These are phyloP conservation scores for Mycena polygramma DNA, from an alignment of 768 basidiomycete species.

Conservation along the genomic window DNA sequence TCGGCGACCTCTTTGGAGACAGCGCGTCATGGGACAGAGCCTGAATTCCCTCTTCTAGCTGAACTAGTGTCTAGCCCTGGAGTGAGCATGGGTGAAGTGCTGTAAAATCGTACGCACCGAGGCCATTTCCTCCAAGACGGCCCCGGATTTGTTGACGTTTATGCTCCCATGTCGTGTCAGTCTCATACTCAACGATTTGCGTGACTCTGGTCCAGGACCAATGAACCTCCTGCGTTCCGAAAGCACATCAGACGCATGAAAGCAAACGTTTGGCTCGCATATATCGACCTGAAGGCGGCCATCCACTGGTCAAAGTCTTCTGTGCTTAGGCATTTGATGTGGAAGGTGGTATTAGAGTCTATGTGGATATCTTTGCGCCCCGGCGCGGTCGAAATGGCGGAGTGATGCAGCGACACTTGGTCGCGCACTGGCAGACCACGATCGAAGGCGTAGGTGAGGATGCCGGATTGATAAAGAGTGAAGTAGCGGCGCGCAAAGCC, in stretches of 20 bases:
- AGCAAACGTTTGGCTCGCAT: slow-evolving; percentile 11
- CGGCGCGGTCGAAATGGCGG: slow-evolving; percentile 82
- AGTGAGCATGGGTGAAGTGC: slow-evolving; percentile 18
- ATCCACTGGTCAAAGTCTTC: slow-evolving; percentile 85
- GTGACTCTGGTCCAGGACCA: slow-evolving; percentile 57
- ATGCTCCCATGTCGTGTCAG: slow-evolving; percentile 59
- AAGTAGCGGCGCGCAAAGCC: slow-evolving; percentile 90
- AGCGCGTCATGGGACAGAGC: slow-evolving; percentile 49
- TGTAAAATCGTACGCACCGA: slow-evolving; percentile 55
- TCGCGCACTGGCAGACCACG: slow-evolving; percentile 81
- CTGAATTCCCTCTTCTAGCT: slow-evolving; percentile 68
- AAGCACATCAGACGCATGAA: slow-evolving; percentile 20
- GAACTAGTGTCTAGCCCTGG: slow-evolving; percentile 63
- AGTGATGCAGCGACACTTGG: slow-evolving; percentile 72
- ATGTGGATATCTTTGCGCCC: slow-evolving; percentile 86
- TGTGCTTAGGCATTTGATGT: slow-evolving; percentile 80
- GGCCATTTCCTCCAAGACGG: slow-evolving; percentile 76
- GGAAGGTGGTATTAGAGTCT: slow-evolving; percentile 83
- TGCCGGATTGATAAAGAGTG: slow-evolving; percentile 72
- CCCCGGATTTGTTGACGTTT: slow-evolving; percentile 62
- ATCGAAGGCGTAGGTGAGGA: slow-evolving; percentile 81
- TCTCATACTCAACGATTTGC: slow-evolving; percentile 57
- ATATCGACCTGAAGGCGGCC: slow-evolving; percentile 73
- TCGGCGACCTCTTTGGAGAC: slow-evolving; percentile 50
- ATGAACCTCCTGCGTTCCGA: slow-evolving; percentile 69